Evolutionary conservation across 441 rosid species (phyloP), one percentile per base, ranked within the genome.

Genomic region (Manihot esculenta): DNA sequence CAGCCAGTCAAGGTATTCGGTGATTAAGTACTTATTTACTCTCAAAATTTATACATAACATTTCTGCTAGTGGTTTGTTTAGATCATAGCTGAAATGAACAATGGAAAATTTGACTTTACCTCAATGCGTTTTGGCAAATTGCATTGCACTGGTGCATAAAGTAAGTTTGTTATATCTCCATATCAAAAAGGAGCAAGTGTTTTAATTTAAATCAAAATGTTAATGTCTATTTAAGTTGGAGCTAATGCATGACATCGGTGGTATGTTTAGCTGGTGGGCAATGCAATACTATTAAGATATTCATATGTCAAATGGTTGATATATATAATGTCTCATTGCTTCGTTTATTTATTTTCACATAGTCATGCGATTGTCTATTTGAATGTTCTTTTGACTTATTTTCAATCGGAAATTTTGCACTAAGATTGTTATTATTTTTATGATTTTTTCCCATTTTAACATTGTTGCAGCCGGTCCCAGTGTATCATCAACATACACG

Each of bases 391-490:
- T 14, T 57, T 69, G 10, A 24, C 6, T 7, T 26, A 60, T 20
- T 10, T 21, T 60, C 13, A 14, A 48, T 33, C 24, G 6, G 18
- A 23, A 45, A n/a, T 47, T 23, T 12, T 15, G 51, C 10, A 48
- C 33, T 18, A 44, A 47, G 1, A 0, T 67, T 27, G 21, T 30
- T 23, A 30, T 47, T 59, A 5, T n/a, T 17, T 71, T 67, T 33
- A n/a, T 53, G 26, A 44, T 23, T 49, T n/a, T 50, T 54, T 1
- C 27, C 58, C 21, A 17, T 71, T 75, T 64, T 71, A 68, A 24
- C 73, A 64, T 78, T 45, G 47, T 76, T 69, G 80, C 87, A 92
- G 99, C 80, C 97, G 99, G 62, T 94, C 99, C n/a, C 99, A 94
- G 72, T 92, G 97, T 81, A 83, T 94, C 75, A 94, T 92, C 71